Evolutionary conservation across 2,329 filamentous ascomycete species (phyloP), one percentile per base, ranked within the genome.

Genomic region (Lachnellula occidentalis): DNA sequence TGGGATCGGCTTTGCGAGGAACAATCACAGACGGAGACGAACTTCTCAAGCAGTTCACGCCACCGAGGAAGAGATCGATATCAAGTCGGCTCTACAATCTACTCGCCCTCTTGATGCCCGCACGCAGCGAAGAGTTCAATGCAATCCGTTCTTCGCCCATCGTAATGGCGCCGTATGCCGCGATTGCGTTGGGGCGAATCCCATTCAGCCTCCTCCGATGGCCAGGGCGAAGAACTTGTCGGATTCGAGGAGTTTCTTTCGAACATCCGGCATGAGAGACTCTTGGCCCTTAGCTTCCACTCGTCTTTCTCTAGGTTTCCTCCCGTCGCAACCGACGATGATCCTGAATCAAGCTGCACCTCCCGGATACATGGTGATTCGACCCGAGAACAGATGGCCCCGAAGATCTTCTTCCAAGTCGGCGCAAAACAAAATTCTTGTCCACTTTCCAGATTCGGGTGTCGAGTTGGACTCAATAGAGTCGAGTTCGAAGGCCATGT

Each of bases 221-320:
- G 49, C 54, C 4, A 62, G 48, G 48, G n/a, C 43, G 14, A 62
- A 56, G 36, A 59, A 46, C 34, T 41, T 55, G 15, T 54, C 56
- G 4, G 51, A 56, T 12, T 56, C 52, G 5, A 61, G 52, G 36
- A 24, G 34, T 0, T 43, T 57, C 27, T 61, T 62, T 21, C 57
- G 61, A 19, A 56, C 48, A 19, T 59, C 62, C 2, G 55, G 57
- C 14, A 55, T 62, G 12, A 59, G 62, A 46, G 64, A 65, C n/a
- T 67, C 65, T 2, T 67, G 65, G 65, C 65, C 65, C 15, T 53
- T 67, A 17, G 60, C 53, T 4, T 53, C 60, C 11, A 55, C n/a
- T n/a, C n/a, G 51, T 8, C 58, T 57, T 14, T 59, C 62, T 11
- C 41, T 54, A 31, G 34, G 45, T 24, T 31, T 59, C 9, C 53